Percentiles rank a stretch among this genome's conserved stretches.
phyloP scores from a whole-genome alignment of 495 filamentous ascomycete genomes.

The Tuber brumale region DNA sequence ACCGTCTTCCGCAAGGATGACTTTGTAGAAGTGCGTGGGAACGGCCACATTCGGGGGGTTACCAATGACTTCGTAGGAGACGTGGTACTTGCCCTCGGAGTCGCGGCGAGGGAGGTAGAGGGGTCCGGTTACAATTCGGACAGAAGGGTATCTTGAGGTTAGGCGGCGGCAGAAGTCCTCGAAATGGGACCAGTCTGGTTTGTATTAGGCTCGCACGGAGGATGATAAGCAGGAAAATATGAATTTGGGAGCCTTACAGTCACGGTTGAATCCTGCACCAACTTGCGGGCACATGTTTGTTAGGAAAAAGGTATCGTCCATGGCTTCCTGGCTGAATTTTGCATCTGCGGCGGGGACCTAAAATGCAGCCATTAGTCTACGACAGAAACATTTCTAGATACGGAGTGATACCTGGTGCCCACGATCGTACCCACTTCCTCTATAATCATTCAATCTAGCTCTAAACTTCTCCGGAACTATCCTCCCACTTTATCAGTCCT shows the following conservation, averaged over 20 bases:
- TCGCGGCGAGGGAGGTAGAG: constrained; percentile 79
- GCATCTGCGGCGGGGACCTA: constrained; percentile 88
- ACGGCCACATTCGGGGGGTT: constrained; percentile 90
- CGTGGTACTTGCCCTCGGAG: constrained; percentile 83
- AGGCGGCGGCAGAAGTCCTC: constrained; percentile 91
- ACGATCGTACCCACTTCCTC: constrained; percentile 90
- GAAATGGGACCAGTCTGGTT: constrained; percentile 81
- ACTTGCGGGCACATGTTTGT: constrained; percentile 98
- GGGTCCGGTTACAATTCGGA: constrained; percentile 88
- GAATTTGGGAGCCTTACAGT: constrained; percentile 42
- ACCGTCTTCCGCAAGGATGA: constrained; percentile 89
- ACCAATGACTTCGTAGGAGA: constrained; percentile 94
- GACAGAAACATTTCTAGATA: constrained; percentile 47
- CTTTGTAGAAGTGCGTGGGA: constrained; percentile 98
- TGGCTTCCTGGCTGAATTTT: constrained; percentile 87
- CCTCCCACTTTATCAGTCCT: constrained; percentile 4
- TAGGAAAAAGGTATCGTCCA: constrained; percentile 88
- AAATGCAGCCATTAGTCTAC: neutral
- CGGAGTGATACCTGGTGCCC: constrained; percentile 79
- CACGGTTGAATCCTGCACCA: constrained; percentile 92
- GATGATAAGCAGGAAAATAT: neutral
- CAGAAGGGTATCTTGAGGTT: constrained; percentile 69
- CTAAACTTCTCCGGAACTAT: constrained; percentile 78
- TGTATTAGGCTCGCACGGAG: constrained; percentile 37
- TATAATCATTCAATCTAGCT: constrained; percentile 85